These are phyloP conservation scores for Ramularia endophylla DNA, from an alignment of 2,329 filamentous ascomycete species.

Conservation along the genomic window DNA sequence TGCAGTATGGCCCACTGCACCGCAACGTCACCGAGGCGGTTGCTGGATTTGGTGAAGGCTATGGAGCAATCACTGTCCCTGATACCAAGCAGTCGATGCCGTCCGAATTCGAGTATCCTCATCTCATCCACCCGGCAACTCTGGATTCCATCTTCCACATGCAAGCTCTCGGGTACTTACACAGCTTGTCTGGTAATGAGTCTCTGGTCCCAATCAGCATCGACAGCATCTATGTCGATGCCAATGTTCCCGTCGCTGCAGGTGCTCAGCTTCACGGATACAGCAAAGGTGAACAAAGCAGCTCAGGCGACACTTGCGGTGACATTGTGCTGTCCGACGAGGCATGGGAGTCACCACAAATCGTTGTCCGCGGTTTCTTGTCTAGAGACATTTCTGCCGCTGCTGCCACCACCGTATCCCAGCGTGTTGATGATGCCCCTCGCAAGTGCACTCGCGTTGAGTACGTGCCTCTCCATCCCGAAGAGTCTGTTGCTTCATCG, in stretches of 20 bases:
- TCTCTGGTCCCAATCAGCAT: conserved; percentile 12
- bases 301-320: conserved; percentile 2
- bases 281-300: conserved; percentile 1
- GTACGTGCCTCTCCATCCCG: conserved; percentile 2
- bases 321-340: conserved; percentile 6
- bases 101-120: conserved; percentile 47
- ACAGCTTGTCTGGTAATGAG: conserved; percentile 4
- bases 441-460: conserved; percentile 5
- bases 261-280: conserved; percentile 4
- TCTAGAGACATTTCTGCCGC: conserved; percentile 2
- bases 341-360: conserved; percentile 2
- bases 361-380: conserved; percentile 4
- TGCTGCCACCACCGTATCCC: background rate
- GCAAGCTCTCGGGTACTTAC: conserved; percentile 4
- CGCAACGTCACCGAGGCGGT: conserved; percentile 8
- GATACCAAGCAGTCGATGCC: conserved; percentile 50
- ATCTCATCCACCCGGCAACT: conserved; percentile 54
- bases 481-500: background rate
- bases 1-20: conserved; percentile 15
- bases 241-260: conserved; percentile 1
- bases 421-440: background rate
- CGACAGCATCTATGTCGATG: conserved; percentile 9
- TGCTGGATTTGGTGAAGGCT: conserved; percentile 2
- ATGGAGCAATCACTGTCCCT: conserved; percentile 9
- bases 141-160: conserved; percentile 52